Base-by-base conservation (phyloP, 164 flowering plant species). In the Kingdonia uniflora region DNA sequence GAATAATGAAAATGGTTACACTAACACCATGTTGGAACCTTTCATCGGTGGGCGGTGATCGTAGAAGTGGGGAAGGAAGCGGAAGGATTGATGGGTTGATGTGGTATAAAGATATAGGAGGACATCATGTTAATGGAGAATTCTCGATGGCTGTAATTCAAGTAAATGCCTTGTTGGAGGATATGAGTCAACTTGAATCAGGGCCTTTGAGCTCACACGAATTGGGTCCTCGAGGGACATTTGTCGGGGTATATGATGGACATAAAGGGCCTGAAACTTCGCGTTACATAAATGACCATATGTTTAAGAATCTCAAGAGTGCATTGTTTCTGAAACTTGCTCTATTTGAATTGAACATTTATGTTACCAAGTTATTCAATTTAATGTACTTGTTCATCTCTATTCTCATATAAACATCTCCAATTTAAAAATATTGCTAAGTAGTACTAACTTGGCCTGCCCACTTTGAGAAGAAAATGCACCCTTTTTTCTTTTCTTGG, bases 261-360 rank as follows among this genome's bases (percentile, higher is more conserved):
- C 97, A 91, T 76, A 96, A 87, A 61, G 96, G 96, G 54, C 92
- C 97, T 5, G 97, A 91, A 70, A 75, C 92, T 56, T 67, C 97
- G 5, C 74, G 81, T 19, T 87, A 83, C 61, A 66, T 91, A 14
- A 83, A 75, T 48, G 70, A 81, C 2, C 75, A 56, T 48, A 75
- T 91, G 1, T 91, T 85, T 62, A 56, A 62, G 33, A 65, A 87
- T 70, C 61, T 87, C 52, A 81, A 81, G 74, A 77, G 97, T 90
- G 80, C 24, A 82, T 57, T n/a, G 35, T 29, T 3, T 8, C n/a
- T n/a, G 35, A 29, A 29, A 29, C 35, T 29, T 29, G 8, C 35
- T 29, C 8, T 8, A 8, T n/a, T n/a, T n/a, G n/a, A n/a, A n/a
- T n/a, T n/a, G n/a, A n/a, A n/a, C n/a, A n/a, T n/a, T n/a, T n/a